phyloP scores from a whole-genome alignment of 78 protist species.

The Guillardia theta region DNA sequence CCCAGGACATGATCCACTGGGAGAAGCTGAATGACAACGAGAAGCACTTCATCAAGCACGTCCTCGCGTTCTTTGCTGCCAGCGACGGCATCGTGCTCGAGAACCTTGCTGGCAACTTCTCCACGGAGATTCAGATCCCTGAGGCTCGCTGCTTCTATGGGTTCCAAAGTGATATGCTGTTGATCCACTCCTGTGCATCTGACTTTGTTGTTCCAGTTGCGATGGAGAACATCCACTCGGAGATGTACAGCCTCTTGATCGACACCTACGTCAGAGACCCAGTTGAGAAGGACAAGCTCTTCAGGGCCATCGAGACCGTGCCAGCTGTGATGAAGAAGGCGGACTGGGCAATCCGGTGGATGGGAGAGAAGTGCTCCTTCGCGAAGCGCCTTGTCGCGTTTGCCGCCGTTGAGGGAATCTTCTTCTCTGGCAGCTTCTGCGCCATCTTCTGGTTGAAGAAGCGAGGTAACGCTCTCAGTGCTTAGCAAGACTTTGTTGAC shows the following conservation, averaged over 20 bases:
- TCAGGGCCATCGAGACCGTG: slow-evolving; percentile 89
- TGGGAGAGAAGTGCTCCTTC: slow-evolving; percentile 67
- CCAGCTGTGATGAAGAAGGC: slow-evolving; percentile 94
- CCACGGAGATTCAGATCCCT: slow-evolving; percentile 91
- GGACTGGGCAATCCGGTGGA: slow-evolving; percentile 96
- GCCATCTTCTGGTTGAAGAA: slow-evolving; percentile 98
- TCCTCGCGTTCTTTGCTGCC: slow-evolving; percentile 97
- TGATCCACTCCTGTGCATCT: background rate
- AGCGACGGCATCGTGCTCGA: slow-evolving; percentile 97
- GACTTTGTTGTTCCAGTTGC: slow-evolving; percentile 56
- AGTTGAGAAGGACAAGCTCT: slow-evolving; percentile 72
- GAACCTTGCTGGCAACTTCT: slow-evolving; percentile 91
- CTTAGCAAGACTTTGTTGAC: too few relatives aligned
- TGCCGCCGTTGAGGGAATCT: slow-evolving; percentile 98
- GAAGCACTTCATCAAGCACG: slow-evolving; percentile 86
- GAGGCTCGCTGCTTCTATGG: slow-evolving; percentile 99
- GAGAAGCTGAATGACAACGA: slow-evolving; percentile 83
- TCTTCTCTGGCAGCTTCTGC: slow-evolving; percentile 96
- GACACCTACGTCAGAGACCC: slow-evolving; percentile 85
- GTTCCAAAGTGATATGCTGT: slow-evolving; percentile 76
- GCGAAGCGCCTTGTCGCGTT: slow-evolving; percentile 95
- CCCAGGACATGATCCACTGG: slow-evolving; percentile 81
- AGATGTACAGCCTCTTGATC: slow-evolving; percentile 89
- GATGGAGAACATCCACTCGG: slow-evolving; percentile 95
- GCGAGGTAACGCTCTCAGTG: too few relatives aligned